Conservation (phyloP, 2,329 filamentous ascomycete species). For the Cordyceps cicadae region DNA sequence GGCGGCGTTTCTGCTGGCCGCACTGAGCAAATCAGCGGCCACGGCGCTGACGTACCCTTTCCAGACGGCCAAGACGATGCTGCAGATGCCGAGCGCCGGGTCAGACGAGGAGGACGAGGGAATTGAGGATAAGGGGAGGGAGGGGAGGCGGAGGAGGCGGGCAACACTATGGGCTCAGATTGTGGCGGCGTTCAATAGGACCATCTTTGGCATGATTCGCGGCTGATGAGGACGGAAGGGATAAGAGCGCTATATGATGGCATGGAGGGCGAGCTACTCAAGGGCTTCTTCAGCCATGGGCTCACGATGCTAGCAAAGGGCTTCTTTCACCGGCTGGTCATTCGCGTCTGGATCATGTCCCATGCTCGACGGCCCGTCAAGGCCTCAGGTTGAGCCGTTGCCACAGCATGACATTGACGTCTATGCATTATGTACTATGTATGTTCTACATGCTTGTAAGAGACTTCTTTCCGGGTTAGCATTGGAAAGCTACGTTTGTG, state of each 20-base stretch:
- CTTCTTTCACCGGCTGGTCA: slow-evolving; percentile 60
- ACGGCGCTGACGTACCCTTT: slow-evolving; percentile 77
- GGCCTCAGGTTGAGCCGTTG: background rate
- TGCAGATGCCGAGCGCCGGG: slow-evolving; percentile 48
- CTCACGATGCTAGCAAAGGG: slow-evolving; percentile 85
- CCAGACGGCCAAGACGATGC: slow-evolving; percentile 71
- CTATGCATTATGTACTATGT: background rate
- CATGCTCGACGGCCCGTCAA: slow-evolving; percentile 20
- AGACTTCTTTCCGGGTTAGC: slow-evolving; percentile 32
- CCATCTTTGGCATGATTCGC: slow-evolving; percentile 55
- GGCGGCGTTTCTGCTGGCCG: slow-evolving; percentile 49
- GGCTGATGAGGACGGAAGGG: slow-evolving; percentile 56
- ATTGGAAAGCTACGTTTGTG: slow-evolving; percentile 73
- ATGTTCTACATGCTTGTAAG: background rate
- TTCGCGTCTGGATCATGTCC: slow-evolving; percentile 59
- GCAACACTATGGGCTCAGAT: slow-evolving; percentile 14
- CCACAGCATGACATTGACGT: background rate
- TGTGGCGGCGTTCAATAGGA: slow-evolving; percentile 27
- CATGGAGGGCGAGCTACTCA: slow-evolving; percentile 65
- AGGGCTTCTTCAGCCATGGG: slow-evolving; percentile 78
- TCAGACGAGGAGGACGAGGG: background rate
- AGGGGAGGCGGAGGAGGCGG: slow-evolving; percentile 7
- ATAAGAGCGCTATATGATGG: slow-evolving; percentile 64
- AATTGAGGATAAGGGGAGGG: background rate
- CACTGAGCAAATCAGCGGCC: slow-evolving; percentile 69